These are phyloP conservation scores for Retiboletus flavoniger DNA, from an alignment of 1,284 basidiomycete genomes.

Conservation along the genomic window DNA sequence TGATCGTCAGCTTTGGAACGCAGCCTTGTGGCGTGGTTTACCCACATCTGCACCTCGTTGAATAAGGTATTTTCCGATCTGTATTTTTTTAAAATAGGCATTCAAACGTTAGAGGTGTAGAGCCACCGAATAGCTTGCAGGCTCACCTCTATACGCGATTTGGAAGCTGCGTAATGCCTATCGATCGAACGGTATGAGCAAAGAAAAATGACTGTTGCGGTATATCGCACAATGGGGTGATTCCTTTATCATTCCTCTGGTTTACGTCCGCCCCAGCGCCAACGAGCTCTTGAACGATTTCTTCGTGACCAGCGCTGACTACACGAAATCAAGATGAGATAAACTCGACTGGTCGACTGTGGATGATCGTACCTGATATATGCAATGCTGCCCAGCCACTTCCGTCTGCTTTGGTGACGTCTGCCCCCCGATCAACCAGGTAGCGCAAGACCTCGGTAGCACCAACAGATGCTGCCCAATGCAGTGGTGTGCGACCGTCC, in stretches of 20 bases:
- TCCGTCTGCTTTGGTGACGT: slow-evolving; percentile 70
- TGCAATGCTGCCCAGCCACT: slow-evolving; percentile 87
- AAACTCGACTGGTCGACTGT: background rate
- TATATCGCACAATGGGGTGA: slow-evolving; percentile 75
- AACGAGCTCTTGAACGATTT: slow-evolving; percentile 76
- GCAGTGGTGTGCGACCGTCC: slow-evolving; percentile 88
- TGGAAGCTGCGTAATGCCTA: slow-evolving; percentile 94
- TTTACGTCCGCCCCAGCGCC: slow-evolving; percentile 85
- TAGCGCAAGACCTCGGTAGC: slow-evolving; percentile 70
- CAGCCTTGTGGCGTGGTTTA: slow-evolving; percentile 59
- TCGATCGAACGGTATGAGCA: slow-evolving; percentile 9
- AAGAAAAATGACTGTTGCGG: slow-evolving; percentile 2
- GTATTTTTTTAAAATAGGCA: slow-evolving; percentile 15
- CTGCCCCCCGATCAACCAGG: slow-evolving; percentile 69
- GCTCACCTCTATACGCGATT: slow-evolving; percentile 78
- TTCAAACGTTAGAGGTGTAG: background rate
- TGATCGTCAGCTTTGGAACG: slow-evolving; percentile 17
- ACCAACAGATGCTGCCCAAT: slow-evolving; percentile 84
- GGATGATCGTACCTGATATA: slow-evolving; percentile 64
- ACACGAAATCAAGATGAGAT: slow-evolving; percentile 3
- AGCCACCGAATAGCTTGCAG: background rate
- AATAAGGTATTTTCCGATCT: slow-evolving; percentile 88
- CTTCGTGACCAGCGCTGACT: slow-evolving; percentile 83
- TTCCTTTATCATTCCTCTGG: slow-evolving; percentile 80
- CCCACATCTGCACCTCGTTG: slow-evolving; percentile 84